Conservation (phyloP, 768 basidiomycete genomes). For the Amanita rimosa region DNA sequence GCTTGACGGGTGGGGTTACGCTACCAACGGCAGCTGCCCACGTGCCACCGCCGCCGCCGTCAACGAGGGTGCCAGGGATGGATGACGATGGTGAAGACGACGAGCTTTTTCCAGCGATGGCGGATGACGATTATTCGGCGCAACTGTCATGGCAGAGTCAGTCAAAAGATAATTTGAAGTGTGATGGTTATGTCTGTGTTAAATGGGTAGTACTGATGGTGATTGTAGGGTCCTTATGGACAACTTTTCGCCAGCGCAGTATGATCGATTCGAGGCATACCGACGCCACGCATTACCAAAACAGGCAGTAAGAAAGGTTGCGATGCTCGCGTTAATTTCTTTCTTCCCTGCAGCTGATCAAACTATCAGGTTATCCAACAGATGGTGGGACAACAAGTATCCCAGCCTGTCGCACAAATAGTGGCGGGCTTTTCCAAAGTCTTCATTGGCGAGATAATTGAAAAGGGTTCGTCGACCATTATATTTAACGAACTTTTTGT, state of each 20-base stretch:
- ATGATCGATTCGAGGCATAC: slow-evolving; percentile 85
- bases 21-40: slow-evolving; percentile 8
- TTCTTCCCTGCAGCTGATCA: neutral
- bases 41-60: slow-evolving; percentile 4
- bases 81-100: slow-evolving; percentile 68
- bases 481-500: neutral
- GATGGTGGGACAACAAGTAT: slow-evolving; percentile 69
- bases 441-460: slow-evolving; percentile 87
- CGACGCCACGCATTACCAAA: slow-evolving; percentile 76
- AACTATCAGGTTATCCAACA: slow-evolving; percentile 67
- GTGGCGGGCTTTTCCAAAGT: slow-evolving; percentile 88
- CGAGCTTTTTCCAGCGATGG: slow-evolving; percentile 74
- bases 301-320: slow-evolving; percentile 72
- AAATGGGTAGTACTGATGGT: neutral
- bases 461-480: slow-evolving; percentile 48
- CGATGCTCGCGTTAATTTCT: slow-evolving; percentile 6
- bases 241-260: slow-evolving; percentile 73
- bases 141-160: slow-evolving; percentile 79
- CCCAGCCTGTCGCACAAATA: slow-evolving; percentile 79
- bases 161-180: slow-evolving; percentile 85
- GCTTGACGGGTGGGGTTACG: slow-evolving; percentile 8
- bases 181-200: slow-evolving; percentile 4
- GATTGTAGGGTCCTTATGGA: slow-evolving; percentile 73
- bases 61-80: slow-evolving; percentile 10
- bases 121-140: slow-evolving; percentile 81